Evolutionary conservation across 345 rosid species (phyloP), one percentile per base, ranked within the genome.

Genomic region (Cardiospermum halicacabum): DNA sequence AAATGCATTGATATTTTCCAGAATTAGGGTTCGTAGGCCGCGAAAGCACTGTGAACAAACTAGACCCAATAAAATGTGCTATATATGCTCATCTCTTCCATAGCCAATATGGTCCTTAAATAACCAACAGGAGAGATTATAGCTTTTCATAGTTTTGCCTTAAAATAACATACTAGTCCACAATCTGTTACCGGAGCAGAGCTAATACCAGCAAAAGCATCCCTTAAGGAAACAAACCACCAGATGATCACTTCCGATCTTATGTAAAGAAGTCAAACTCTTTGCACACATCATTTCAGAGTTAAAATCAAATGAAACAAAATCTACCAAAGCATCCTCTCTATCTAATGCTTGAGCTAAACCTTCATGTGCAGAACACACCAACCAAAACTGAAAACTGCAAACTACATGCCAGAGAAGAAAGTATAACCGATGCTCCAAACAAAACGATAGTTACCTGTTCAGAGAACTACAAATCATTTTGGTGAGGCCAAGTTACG

Each of bases 401-500:
- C 15, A 6, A 18, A 30, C n/a, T n/a, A 8, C 58, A 13, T 54
- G 13, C 50, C 50, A 56, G 27, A 25, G 49, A 55, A 42, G 45
- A 57, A 7, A 55, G 49, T 43, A 4, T 40, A 21, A n/a, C 19
- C 47, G 9, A 26, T 6, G 15, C 18, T 60, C 53, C 53, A 34
- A 27, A 28, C 47, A 45, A 19, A 49, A 36, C 64, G 36, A 58
- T 51, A 9, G 40, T 13, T 10, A 32, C 53, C 53, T 12, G 56
- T 27, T 32, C 19, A 22, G 32, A 43, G 62, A 32, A 36, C 43
- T 55, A n/a, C n/a, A 11, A 11, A 64, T 80, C 71, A 81, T 75
- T 71, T 84, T 37, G 73, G 61, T 4, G 63, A 67, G 39, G 68
- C 59, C 18, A 62, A 58, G 75, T 69, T 66, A 12, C 69, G 56